These are phyloP conservation scores for Lumnitzera racemosa DNA, from an alignment of 345 rosid species.

Conservation along the genomic window DNA sequence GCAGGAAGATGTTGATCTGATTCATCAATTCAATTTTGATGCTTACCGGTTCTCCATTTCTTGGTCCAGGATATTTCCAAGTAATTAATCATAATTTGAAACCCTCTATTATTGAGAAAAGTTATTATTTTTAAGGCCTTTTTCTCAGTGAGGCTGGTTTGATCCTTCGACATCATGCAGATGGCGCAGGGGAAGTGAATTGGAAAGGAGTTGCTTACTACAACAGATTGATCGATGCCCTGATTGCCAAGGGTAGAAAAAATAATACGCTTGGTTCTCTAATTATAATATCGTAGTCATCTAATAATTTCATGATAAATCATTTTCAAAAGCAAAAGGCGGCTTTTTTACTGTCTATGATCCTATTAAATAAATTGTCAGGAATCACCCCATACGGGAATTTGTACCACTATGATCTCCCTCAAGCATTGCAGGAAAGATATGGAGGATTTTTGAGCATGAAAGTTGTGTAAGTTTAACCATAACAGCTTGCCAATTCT, in stretches of 20 bases:
- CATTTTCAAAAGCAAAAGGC: background rate
- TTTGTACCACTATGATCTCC: slow-evolving; percentile 51
- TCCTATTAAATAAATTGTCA: background rate
- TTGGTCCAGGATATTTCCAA: slow-evolving; percentile 52
- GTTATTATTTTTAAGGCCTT: background rate
- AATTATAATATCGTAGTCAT: background rate
- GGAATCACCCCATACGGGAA: slow-evolving; percentile 53
- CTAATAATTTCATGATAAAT: background rate
- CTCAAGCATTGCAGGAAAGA: slow-evolving; percentile 39
- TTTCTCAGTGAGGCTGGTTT: background rate
- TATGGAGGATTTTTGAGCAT: slow-evolving; percentile 29
- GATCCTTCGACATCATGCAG: slow-evolving; percentile 14
- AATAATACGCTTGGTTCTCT: background rate
- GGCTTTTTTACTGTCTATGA: too few species aligned
- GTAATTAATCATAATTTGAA: slow-evolving; percentile 9
- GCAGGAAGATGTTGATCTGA: slow-evolving; percentile 42
- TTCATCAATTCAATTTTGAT: slow-evolving; percentile 37
- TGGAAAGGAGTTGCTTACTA: slow-evolving; percentile 58
- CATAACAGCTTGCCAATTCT: too few species aligned
- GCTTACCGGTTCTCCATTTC: slow-evolving; percentile 54
- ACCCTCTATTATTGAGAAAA: background rate
- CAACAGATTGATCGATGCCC: slow-evolving; percentile 38
- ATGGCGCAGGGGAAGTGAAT: slow-evolving; percentile 48
- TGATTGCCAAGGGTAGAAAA: slow-evolving; percentile 33
- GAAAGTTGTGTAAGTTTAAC: slow-evolving; percentile 28